Percentiles rank a stretch among this genome's conserved stretches.
Evolutionary conservation across 441 rosid genomes (phyloP).

Genomic region (Pelargonium myrrhifolium): DNA sequence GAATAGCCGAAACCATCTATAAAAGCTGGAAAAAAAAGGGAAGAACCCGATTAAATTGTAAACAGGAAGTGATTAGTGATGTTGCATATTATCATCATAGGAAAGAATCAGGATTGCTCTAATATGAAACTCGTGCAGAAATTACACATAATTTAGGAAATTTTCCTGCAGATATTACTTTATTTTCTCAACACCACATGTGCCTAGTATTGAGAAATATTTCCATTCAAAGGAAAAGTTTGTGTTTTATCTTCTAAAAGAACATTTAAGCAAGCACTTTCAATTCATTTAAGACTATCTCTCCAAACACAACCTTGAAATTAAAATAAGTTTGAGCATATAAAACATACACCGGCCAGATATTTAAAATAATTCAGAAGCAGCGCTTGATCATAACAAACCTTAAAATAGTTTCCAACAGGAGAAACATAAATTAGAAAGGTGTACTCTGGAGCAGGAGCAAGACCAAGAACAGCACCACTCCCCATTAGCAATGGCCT

Average conservation of each 20-base stretch:
- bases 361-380: background rate
- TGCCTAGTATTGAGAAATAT: background rate
- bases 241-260: background rate
- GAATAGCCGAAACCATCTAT: background rate
- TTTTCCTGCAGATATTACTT: background rate
- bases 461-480: constrained; percentile 82
- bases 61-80: background rate
- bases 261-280: background rate
- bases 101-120: background rate
- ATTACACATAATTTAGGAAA: background rate
- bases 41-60: background rate
- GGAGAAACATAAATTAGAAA: constrained; percentile 75
- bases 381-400: background rate
- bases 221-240: background rate
- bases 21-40: background rate
- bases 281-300: background rate
- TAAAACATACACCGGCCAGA: background rate
- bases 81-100: background rate
- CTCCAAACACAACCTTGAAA: background rate
- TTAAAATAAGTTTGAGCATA: too few relatives aligned
- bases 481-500: too few relatives aligned
- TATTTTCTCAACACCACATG: background rate
- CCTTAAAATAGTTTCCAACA: constrained; percentile 77
- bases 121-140: background rate
- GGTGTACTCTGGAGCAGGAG: constrained; percentile 70